Evolutionary conservation across 179 eudicot species (phyloP).

Genomic region (Corrigiola litoralis): DNA sequence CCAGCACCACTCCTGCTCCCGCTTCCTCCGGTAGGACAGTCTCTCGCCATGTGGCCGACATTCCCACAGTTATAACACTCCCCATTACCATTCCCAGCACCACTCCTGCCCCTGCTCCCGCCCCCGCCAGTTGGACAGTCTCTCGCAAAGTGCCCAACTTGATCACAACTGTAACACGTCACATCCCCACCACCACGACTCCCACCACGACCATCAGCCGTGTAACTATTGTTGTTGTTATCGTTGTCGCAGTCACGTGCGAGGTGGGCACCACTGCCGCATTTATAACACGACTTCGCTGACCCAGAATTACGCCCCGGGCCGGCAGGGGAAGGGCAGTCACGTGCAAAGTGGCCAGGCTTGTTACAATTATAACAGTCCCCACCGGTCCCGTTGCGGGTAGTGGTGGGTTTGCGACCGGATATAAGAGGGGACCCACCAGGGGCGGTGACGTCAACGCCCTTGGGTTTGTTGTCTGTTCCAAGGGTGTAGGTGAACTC

Average conservation of each 20-base stretch:
- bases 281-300: not conserved
- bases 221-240: too few species aligned
- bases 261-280: not conserved
- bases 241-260: not conserved
- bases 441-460: conserved; percentile 57
- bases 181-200: conserved; percentile 15
- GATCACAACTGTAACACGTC: conserved; percentile 4
- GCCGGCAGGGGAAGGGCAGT: too few species aligned
- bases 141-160: conserved; percentile 28
- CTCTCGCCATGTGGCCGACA: conserved; percentile 45
- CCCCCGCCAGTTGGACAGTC: too few species aligned
- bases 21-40: conserved; percentile 19
- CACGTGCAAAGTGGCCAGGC: not conserved
- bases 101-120: too few species aligned
- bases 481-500: conserved; percentile 44
- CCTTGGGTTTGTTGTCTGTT: conserved; percentile 34
- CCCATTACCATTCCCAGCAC: conserved; percentile 25
- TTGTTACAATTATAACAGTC: not conserved
- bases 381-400: too few species aligned
- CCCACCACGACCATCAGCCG: not conserved
- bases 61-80: conserved; percentile 40
- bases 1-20: conserved; percentile 15
- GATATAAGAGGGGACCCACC: conserved; percentile 25
- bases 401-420: not conserved
- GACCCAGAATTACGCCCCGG: too few species aligned